Conservation (phyloP, 192 early-diverging fungal species). For the Coemansia brasiliensis region DNA sequence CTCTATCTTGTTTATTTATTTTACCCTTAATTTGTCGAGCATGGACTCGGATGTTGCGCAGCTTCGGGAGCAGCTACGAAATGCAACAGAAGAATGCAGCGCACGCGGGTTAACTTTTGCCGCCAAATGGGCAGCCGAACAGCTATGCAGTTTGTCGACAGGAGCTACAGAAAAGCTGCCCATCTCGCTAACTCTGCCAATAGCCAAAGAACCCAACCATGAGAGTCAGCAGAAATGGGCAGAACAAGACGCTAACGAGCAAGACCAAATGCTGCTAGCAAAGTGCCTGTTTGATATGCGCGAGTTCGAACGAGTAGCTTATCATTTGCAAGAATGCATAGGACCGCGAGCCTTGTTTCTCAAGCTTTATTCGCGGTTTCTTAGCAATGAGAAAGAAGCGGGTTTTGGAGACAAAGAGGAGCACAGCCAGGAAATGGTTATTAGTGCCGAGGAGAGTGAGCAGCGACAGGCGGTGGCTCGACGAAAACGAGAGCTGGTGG, state of each 20-base stretch:
- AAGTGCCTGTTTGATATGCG: conserved; percentile 73
- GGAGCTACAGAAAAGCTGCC: conserved; percentile 1
- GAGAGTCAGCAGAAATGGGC: conserved; percentile 10
- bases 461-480: conserved; percentile 1
- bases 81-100: conserved; percentile 65
- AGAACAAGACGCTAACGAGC: conserved; percentile 16
- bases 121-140: conserved; percentile 70
- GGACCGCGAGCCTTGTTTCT: conserved; percentile 67
- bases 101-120: conserved; percentile 69
- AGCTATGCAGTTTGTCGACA: conserved; percentile 35
- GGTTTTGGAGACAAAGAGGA: background rate
- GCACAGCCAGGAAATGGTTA: background rate
- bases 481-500: conserved; percentile 23
- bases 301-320: conserved; percentile 68
- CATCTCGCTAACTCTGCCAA: background rate
- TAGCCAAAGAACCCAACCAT: background rate
- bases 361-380: conserved; percentile 74
- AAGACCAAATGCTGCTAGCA: conserved; percentile 58
- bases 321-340: conserved; percentile 51
- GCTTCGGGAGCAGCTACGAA: conserved; percentile 54
- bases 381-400: conserved; percentile 49
- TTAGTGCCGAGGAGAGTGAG: conserved; percentile 12
- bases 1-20: background rate
- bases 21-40: background rate
- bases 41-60: conserved; percentile 24